Evolutionary conservation across 1,284 basidiomycete species (phyloP).

Genomic region (Sanguinoderma infundibulare): DNA sequence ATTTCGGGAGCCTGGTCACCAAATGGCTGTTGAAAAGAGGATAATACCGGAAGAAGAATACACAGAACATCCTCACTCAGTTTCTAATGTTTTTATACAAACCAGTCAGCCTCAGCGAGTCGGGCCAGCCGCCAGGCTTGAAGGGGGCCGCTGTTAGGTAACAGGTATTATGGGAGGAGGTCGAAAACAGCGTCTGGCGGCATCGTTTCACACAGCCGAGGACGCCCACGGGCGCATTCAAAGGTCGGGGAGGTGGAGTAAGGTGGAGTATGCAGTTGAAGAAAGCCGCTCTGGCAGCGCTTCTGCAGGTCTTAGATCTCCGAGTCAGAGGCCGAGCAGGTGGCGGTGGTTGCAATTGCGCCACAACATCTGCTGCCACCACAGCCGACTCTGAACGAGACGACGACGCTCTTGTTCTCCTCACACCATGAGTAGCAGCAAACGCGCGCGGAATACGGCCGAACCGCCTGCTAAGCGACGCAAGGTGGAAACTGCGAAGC

Average conservation of each 20-base stretch:
- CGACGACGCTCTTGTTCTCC: neutral
- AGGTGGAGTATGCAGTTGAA: neutral
- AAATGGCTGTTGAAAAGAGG: neutral
- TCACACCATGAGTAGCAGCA: constrained; percentile 4
- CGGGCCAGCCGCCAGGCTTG: too few relatives aligned
- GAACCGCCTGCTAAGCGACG: constrained; percentile 36
- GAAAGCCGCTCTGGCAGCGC: neutral
- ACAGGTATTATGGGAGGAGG: neutral
- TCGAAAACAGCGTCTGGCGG: neutral
- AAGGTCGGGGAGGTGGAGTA: neutral
- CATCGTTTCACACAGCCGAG: neutral
- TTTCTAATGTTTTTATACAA: neutral
- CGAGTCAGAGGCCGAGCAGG: too few relatives aligned
- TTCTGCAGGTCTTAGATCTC: too few relatives aligned
- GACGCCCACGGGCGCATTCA: neutral
- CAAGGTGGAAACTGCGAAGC: constrained; percentile 34
- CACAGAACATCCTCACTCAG: neutral
- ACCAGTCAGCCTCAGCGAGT: neutral
- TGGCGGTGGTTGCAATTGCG: neutral
- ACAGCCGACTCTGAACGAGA: neutral
- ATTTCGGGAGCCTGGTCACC: neutral
- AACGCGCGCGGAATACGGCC: neutral
- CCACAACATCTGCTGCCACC: neutral
- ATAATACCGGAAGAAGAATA: neutral
- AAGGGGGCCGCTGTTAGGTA: neutral